Percentiles rank a stretch among this genome's conserved stretches.
Evolutionary conservation across 768 basidiomycete genomes (phyloP).

Genomic region (Serpula lacrymans): DNA sequence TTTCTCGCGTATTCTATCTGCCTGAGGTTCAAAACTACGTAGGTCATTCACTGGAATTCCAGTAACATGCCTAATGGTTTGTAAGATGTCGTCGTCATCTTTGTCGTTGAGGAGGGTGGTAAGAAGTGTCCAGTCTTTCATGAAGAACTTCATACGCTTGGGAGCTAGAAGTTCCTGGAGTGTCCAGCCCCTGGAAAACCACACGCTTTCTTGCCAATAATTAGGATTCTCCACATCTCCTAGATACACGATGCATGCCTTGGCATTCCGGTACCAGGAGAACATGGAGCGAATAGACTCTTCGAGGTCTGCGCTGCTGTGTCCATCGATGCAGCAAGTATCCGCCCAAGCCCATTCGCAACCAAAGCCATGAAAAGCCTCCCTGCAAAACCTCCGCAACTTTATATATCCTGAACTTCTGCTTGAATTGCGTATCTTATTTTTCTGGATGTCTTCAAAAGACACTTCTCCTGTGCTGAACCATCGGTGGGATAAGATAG

Average conservation of each 20-base stretch:
- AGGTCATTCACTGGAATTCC: slow-evolving; percentile 14
- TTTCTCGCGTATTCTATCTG: slow-evolving; percentile 3
- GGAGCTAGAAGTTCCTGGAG: slow-evolving; percentile 26
- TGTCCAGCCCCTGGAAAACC: too few relatives aligned
- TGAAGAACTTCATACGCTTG: slow-evolving; percentile 16
- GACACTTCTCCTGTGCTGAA: slow-evolving; percentile 12
- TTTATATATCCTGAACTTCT: slow-evolving; percentile 11
- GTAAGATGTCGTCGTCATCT: slow-evolving; percentile 16
- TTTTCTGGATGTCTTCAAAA: slow-evolving; percentile 12
- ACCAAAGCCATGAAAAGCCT: slow-evolving; percentile 15
- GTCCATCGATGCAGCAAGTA: slow-evolving; percentile 26
- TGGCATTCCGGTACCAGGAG: slow-evolving; percentile 23
- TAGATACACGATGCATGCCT: slow-evolving; percentile 22
- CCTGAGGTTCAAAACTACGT: slow-evolving; percentile 12
- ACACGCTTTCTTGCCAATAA: slow-evolving; percentile 12
- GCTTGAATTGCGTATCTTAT: too few relatives aligned
- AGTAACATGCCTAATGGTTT: slow-evolving; percentile 15
- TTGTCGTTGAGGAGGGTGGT: slow-evolving; percentile 12
- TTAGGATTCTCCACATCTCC: slow-evolving; percentile 12
- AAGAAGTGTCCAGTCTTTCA: slow-evolving; percentile 17
- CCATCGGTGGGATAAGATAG: slow-evolving; percentile 25
- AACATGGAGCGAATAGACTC: slow-evolving; percentile 30
- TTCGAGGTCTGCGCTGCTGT: slow-evolving; percentile 23
- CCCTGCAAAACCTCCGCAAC: slow-evolving; percentile 15
- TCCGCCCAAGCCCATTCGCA: slow-evolving; percentile 26